Conservation (phyloP, 2,329 filamentous ascomycete genomes). For the Colletotrichum incanum region DNA sequence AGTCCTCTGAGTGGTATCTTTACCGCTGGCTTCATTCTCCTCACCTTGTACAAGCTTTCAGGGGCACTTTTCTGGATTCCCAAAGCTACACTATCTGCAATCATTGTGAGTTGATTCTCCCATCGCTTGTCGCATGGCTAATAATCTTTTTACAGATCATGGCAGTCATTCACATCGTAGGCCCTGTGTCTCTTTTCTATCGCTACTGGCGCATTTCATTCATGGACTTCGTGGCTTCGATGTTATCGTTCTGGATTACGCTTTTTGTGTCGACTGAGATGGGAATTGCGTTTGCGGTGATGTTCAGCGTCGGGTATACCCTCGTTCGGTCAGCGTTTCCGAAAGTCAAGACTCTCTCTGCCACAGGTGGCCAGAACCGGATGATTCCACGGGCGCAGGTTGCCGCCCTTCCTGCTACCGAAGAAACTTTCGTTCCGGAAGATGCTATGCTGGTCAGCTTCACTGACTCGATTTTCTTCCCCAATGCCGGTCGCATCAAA, state of each 20-base stretch:
- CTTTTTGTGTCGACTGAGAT: constrained; percentile 74
- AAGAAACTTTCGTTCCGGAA: constrained; percentile 53
- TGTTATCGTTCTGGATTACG: constrained; percentile 76
- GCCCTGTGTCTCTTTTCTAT: constrained; percentile 72
- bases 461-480: constrained; percentile 72
- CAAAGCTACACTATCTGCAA: constrained; percentile 74
- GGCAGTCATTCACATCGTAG: constrained; percentile 75
- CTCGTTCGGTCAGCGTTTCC: constrained; percentile 73
- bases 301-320: constrained; percentile 75
- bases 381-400: constrained; percentile 50
- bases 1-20: constrained; percentile 74
- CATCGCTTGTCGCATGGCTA: constrained; percentile 7
- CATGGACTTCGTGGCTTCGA: constrained; percentile 74
- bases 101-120: constrained; percentile 64
- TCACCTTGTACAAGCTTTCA: constrained; percentile 74
- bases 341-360: constrained; percentile 53
- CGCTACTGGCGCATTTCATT: constrained; percentile 76
- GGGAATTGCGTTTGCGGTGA: constrained; percentile 72
- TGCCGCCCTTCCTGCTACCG: constrained; percentile 40
- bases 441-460: constrained; percentile 72
- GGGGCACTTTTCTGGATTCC: constrained; percentile 78
- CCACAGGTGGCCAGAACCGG: constrained; percentile 48
- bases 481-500: constrained; percentile 71
- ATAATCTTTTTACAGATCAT: constrained; percentile 61
- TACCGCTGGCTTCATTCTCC: constrained; percentile 73